Evolutionary conservation across 2,329 filamentous ascomycete genomes (phyloP), one percentile per base, ranked within the genome.

Genomic region (Grosmannia clavigera): DNA sequence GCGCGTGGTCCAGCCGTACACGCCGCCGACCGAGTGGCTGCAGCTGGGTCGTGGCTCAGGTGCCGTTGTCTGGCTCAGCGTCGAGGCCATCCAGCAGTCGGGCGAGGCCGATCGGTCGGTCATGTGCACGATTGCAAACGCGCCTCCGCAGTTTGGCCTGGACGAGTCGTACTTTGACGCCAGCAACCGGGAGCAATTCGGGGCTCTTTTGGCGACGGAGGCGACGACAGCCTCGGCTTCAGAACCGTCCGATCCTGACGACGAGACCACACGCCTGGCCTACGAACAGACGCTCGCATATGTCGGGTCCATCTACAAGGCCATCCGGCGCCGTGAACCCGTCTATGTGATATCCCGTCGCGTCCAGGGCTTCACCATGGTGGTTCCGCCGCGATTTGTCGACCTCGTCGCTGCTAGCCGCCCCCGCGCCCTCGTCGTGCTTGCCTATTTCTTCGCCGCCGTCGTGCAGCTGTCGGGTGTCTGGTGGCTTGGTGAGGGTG

Each of bases 261-360:
- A 65, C 58, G 64, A 62, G 16, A 14, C 54, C 35, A 67, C 66
- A 19, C 62, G 65, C 11, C 65, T 65, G 2, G 65, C 67, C 16
- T 69, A 69, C 62, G 67, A 69, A 56, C 66, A 67, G 57, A 64
- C 67, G 6, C 63, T 69, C 11, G 65, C 64, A 58, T 68, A 67
- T 35, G 62, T 68, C 5, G 68, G 68, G 31, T 67, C 65, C 25
- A 60, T 69, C 14, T 66, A 69, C 46, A 58, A 61, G 3, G 61
- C 64, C 48, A 65, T 67, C 31, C 62, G 65, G 58, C 65, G 65
- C 40, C 68, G 68, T 35, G 70, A 72, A 64, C 68, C 70, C 4
- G 63, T 67, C 25, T 68, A 71, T 46, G 66, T 68, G 1, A 40
- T 71, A 29, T 62, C 66, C 55, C 61, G 68, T 4, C 62, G 67